Evolutionary conservation across 192 early-diverging fungal genomes (phyloP).

Genomic region (Coemansia sp.): DNA sequence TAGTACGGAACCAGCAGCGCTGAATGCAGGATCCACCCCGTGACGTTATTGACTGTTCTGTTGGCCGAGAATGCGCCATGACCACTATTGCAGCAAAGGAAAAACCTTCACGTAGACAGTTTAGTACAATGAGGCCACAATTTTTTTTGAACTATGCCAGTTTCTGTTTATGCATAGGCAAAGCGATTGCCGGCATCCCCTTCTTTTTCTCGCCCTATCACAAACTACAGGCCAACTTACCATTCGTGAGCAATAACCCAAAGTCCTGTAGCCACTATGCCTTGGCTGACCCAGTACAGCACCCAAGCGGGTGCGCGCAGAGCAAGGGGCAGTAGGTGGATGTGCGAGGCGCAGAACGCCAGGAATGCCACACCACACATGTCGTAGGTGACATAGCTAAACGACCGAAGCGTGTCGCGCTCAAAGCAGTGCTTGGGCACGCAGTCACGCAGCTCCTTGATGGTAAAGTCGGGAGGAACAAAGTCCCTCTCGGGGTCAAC

Average conservation of each 20-base stretch:
- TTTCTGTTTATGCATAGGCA: neutral
- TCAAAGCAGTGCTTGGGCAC: constrained; percentile 94
- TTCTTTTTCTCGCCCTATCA: neutral
- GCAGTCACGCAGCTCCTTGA: constrained; percentile 88
- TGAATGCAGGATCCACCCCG: constrained; percentile 88
- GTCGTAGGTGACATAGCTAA: constrained; percentile 79
- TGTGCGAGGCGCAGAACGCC: constrained; percentile 66
- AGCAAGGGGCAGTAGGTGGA: constrained; percentile 55
- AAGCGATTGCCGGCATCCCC: neutral
- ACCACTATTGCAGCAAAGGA: constrained; percentile 51
- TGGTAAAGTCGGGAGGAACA: constrained; percentile 69
- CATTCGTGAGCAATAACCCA: constrained; percentile 94
- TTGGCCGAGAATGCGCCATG: constrained; percentile 88
- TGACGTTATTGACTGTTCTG: constrained; percentile 80
- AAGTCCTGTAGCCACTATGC: constrained; percentile 80
- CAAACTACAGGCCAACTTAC: constrained; percentile 26
- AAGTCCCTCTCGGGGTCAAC: constrained; percentile 48
- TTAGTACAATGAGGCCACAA: neutral
- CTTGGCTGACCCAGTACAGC: constrained; percentile 79
- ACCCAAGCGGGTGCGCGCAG: constrained; percentile 68
- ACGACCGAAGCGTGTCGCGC: constrained; percentile 74
- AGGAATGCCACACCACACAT: constrained; percentile 64
- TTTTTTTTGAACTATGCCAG: neutral
- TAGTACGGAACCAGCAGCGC: constrained; percentile 89
- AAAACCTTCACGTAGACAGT: constrained; percentile 1